Conservation (phyloP, 768 basidiomycete genomes). For the Tricholoma matsutake region DNA sequence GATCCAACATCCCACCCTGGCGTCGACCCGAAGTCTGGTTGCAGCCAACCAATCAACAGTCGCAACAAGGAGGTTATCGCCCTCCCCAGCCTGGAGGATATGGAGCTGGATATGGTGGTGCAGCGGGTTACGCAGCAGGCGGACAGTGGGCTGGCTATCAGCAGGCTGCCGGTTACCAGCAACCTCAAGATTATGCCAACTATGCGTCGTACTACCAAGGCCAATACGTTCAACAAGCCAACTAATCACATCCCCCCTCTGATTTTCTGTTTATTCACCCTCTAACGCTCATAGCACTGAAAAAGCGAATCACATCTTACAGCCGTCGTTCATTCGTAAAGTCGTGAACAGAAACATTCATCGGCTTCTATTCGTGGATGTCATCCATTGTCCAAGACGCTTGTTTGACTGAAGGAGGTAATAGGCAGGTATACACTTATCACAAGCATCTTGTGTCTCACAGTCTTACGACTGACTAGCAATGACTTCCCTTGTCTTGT, state of each 20-base stretch:
- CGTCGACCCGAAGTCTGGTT: constrained; percentile 89
- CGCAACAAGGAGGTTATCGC: constrained; percentile 55
- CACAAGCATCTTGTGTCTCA: not conserved
- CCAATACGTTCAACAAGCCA: constrained; percentile 76
- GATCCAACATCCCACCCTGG: constrained; percentile 86
- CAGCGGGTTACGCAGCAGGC: constrained; percentile 42
- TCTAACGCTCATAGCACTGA: constrained; percentile 44
- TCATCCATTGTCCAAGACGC: not conserved
- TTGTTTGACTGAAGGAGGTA: not conserved
- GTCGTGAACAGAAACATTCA: constrained; percentile 6
- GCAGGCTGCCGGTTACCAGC: constrained; percentile 43
- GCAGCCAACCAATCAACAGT: constrained; percentile 49
- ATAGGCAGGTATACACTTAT: constrained; percentile 5
- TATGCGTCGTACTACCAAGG: constrained; percentile 88
- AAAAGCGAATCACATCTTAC: constrained; percentile 31
- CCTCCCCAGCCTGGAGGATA: constrained; percentile 64
- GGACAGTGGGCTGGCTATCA: constrained; percentile 49
- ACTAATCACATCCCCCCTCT: constrained; percentile 25
- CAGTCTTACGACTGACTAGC: constrained; percentile 3
- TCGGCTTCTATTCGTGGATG: not conserved
- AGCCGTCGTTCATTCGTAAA: constrained; percentile 18
- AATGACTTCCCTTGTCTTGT: not conserved
- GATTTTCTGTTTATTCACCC: constrained; percentile 29
- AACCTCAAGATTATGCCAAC: constrained; percentile 72
- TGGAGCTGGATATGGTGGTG: constrained; percentile 43